Percentiles rank a stretch among this genome's conserved stretches.
Evolutionary conservation across 176 grass and related monocot species (phyloP).

Genomic region (Olyra latifolia): DNA sequence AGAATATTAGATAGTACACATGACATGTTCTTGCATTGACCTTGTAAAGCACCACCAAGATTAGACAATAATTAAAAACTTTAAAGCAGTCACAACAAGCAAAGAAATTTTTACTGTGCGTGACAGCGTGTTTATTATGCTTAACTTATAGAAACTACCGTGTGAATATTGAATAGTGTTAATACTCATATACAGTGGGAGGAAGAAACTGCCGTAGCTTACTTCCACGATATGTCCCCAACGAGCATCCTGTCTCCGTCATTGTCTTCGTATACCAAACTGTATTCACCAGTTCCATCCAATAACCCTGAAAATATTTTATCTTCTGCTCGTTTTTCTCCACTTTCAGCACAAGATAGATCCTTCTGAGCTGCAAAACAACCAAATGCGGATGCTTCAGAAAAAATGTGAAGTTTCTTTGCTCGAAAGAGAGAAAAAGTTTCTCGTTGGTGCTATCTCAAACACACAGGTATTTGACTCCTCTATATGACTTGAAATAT

Average conservation of each 20-base stretch:
- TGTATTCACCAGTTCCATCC: conserved; percentile 85
- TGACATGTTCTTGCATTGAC: neutral
- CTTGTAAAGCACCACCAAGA: neutral
- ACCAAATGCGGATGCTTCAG: neutral
- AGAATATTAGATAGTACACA: neutral
- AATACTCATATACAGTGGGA: neutral
- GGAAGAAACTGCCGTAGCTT: conserved; percentile 21
- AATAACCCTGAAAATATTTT: conserved; percentile 75
- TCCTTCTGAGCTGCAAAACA: conserved; percentile 59
- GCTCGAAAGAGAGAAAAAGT: neutral
- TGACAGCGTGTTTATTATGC: neutral
- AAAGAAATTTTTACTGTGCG: neutral
- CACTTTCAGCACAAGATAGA: conserved; percentile 33
- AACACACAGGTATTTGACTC: neutral
- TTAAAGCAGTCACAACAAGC: neutral
- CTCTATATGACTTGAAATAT: neutral
- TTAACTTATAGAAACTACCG: neutral
- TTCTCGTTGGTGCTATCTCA: neutral
- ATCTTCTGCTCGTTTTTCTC: conserved; percentile 39
- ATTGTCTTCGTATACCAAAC: conserved; percentile 66
- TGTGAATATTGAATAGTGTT: neutral
- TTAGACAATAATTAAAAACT: neutral
- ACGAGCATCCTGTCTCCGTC: conserved; percentile 60
- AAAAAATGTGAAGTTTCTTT: neutral
- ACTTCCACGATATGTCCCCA: conserved; percentile 79